A percentile compares a stretch with the other conserved stretches of the same genome.
Evolutionary conservation across 2,329 filamentous ascomycete genomes (phyloP).

Genomic region (Neofusicoccum sp.): DNA sequence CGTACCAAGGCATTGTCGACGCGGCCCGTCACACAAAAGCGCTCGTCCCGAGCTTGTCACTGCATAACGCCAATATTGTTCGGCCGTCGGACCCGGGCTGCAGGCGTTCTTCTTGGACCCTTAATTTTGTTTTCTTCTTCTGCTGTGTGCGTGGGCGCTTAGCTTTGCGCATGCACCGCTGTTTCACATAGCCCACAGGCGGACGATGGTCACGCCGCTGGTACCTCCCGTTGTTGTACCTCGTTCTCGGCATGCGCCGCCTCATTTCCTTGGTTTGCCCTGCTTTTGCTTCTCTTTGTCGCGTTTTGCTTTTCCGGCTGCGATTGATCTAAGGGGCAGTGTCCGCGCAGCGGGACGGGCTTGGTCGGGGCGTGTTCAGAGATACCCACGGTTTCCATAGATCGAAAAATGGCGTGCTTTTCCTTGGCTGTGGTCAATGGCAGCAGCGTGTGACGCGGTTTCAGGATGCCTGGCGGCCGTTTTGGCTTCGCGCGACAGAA

Average conservation of each 20-base stretch:
- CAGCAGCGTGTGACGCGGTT: neutral
- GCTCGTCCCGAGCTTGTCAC: slow-evolving; percentile 3
- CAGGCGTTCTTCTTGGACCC: neutral
- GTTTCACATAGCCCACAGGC: neutral
- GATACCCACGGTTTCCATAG: slow-evolving; percentile 13
- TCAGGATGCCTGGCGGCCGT: neutral
- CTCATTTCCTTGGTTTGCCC: slow-evolving; percentile 1
- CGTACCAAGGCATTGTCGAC: neutral
- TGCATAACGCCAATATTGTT: neutral
- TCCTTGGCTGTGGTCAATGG: neutral
- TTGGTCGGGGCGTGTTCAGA: slow-evolving; percentile 11
- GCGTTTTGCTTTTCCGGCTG: neutral
- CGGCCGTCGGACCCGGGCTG: neutral
- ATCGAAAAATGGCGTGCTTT: slow-evolving; percentile 3
- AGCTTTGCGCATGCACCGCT: neutral
- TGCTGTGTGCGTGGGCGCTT: neutral
- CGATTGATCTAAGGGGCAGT: neutral
- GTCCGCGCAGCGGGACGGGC: neutral
- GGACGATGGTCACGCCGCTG: neutral
- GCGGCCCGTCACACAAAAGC: slow-evolving; percentile 5
- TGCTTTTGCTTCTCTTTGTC: neutral
- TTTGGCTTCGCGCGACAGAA: neutral
- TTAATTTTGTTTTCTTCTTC: neutral
- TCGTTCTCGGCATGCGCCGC: slow-evolving; percentile 1
- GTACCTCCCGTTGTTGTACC: neutral